Base-by-base conservation (phyloP, 495 filamentous ascomycete species). In the Daldinia concentrica region DNA sequence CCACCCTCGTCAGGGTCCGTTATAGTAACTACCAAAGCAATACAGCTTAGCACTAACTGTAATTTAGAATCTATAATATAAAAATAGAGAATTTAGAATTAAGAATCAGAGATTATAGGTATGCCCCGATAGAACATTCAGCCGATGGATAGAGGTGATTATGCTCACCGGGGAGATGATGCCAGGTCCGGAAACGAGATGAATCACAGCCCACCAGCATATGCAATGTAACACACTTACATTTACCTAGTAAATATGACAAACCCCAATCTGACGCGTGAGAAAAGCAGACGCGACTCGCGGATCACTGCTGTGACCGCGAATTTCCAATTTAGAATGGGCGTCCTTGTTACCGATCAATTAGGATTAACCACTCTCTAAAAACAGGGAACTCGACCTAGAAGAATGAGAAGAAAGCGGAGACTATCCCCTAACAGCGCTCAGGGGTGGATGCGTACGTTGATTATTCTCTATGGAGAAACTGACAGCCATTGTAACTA, bases 391-490 rank as follows among this genome's bases (percentile, higher is more conserved):
- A 36, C 34, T 36, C 34, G 12, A 4, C 12, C 6, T n/a, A 17
- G 4, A 26, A 22, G 17, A 12, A 52, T 30, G 24, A 72, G 39
- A 11, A 26, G 41, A 1, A 66, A 62, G 24, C 58, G 69, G 19
- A 72, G 45, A 34, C 1, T 19, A 36, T 37, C 51, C 3, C 32
- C 63, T 3, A 26, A 66, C 8, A 5, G n/a, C 30, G 4, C 29
- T n/a, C 63, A 58, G 58, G 69, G 69, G 43, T 72, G 69, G 69
- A 22, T 34, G 4, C 17, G 69, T 72, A 55, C 56, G 69, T 64
- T 36, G 19, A 43, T 11, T 50, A 27, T 4, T 52, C 30, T 43
- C 6, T 11, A 5, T 30, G 30, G 19, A 17, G 22, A 39, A 29
- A 2, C 26, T 24, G 14, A 30, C 4, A 27, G 39, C 4, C 26